Evolutionary conservation across 352 stramenopile genomes (phyloP).

Genomic region (Achlya hypogyna): DNA sequence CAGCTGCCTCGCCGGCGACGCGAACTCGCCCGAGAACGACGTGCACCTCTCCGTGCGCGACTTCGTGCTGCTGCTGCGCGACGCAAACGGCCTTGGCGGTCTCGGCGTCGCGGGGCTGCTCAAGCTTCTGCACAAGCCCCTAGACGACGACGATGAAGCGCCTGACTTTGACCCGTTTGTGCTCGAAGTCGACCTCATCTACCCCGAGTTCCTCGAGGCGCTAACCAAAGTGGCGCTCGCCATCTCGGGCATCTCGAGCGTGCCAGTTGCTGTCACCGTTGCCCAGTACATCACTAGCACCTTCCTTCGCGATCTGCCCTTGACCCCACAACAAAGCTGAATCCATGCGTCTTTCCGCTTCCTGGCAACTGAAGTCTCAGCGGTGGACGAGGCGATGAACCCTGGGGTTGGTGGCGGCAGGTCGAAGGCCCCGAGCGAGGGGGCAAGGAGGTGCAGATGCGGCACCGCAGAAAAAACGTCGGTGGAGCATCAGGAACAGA

Average conservation of each 20-base stretch:
- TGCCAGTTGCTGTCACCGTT: constrained; percentile 2
- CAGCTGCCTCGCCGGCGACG: not conserved
- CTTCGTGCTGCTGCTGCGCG: not conserved
- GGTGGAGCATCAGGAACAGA: too few species aligned
- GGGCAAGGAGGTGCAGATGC: too few species aligned
- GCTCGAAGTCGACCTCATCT: constrained; percentile 33
- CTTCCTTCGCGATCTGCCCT: not conserved
- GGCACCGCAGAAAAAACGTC: too few species aligned
- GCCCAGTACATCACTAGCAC: constrained; percentile 12
- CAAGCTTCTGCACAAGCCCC: not conserved
- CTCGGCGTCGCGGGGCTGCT: not conserved
- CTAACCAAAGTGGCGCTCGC: constrained; percentile 24
- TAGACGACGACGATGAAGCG: not conserved
- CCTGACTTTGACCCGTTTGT: constrained; percentile 45
- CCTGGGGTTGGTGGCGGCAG: too few species aligned
- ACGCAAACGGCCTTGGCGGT: not conserved
- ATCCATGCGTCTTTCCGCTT: too few species aligned
- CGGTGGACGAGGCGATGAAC: too few species aligned
- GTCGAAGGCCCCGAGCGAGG: too few species aligned
- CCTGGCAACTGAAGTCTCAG: too few species aligned
- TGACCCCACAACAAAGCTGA: too few species aligned
- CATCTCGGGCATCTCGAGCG: not conserved
- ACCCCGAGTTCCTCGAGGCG: constrained; percentile 51
- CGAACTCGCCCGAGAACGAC: constrained; percentile 12
- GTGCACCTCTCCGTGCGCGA: not conserved